Conservation (phyloP, 495 filamentous ascomycete genomes). For the Aspergillus ellipticus region DNA sequence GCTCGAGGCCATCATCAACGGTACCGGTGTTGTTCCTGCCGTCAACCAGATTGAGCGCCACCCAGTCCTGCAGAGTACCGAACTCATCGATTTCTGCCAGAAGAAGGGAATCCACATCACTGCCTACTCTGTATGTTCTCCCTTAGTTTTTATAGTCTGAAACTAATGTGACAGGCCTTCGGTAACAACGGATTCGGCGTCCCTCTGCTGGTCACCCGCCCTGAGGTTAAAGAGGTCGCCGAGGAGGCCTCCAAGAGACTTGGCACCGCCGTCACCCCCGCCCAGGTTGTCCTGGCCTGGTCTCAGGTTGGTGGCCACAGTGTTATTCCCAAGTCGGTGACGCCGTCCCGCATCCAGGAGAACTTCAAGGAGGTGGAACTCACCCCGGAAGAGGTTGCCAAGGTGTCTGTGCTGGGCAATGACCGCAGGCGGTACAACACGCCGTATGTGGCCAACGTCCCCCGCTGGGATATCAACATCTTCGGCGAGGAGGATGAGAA, state of each 20-base stretch:
- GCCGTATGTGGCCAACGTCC: constrained; percentile 43
- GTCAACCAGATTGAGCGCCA: constrained; percentile 52
- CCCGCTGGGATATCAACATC: constrained; percentile 46
- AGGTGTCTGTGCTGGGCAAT: constrained; percentile 40
- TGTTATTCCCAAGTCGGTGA: constrained; percentile 51
- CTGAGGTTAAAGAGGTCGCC: constrained; percentile 42
- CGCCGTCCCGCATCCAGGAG: constrained; percentile 41
- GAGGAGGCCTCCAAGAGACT: constrained; percentile 39
- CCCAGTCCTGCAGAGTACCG: constrained; percentile 43
- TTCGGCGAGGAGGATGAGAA: constrained; percentile 43
- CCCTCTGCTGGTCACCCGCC: constrained; percentile 43
- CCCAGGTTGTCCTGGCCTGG: constrained; percentile 47
- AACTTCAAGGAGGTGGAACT: constrained; percentile 51
- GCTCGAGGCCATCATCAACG: constrained; percentile 50
- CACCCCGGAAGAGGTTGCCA: constrained; percentile 40
- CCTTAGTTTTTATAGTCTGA: background rate
- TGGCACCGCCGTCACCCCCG: constrained; percentile 34
- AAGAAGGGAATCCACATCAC: constrained; percentile 48
- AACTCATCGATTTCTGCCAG: constrained; percentile 41
- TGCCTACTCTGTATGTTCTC: constrained; percentile 41
- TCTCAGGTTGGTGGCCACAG: constrained; percentile 46
- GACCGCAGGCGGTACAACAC: constrained; percentile 46
- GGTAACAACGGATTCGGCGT: constrained; percentile 45
- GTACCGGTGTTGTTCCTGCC: constrained; percentile 44
- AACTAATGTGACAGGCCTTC: constrained; percentile 34